Conservation (phyloP, 306 rosid species). For the Albizia julibrissin region DNA sequence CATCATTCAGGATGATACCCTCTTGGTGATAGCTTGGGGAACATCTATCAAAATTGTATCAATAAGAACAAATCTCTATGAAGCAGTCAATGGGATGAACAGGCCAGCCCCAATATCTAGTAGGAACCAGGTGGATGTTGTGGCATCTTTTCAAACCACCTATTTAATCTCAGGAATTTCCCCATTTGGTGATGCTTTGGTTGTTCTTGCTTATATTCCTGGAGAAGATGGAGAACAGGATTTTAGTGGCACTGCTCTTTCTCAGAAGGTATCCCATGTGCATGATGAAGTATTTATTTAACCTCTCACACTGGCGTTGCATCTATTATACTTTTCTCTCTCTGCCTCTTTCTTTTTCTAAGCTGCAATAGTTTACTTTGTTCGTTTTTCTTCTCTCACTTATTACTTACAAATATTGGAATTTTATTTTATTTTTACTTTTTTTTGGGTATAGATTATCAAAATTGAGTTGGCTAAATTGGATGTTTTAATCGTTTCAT, state of each 20-base stretch:
- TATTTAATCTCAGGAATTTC: slow-evolving; percentile 94
- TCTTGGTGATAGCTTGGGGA: slow-evolving; percentile 99
- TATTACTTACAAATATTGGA: neutral
- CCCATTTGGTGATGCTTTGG: slow-evolving; percentile 93
- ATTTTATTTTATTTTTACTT: neutral
- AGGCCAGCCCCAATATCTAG: slow-evolving; percentile 64
- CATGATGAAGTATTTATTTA: slow-evolving; percentile 32
- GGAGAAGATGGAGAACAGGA: slow-evolving; percentile 88
- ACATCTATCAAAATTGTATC: slow-evolving; percentile 88
- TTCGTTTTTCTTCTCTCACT: slow-evolving; percentile 4
- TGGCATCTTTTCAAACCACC: slow-evolving; percentile 93
- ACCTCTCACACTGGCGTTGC: slow-evolving; percentile 12
- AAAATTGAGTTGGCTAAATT: slow-evolving; percentile 13
- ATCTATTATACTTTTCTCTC: neutral
- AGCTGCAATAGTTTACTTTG: slow-evolving; percentile 22
- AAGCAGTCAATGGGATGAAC: slow-evolving; percentile 69
- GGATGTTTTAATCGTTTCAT: slow-evolving; percentile 24
- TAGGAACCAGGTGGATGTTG: slow-evolving; percentile 83
- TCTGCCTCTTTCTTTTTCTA: neutral
- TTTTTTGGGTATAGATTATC: slow-evolving; percentile 5
- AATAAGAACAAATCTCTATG: slow-evolving; percentile 59
- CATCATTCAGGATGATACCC: slow-evolving; percentile 73
- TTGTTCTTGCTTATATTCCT: slow-evolving; percentile 89
- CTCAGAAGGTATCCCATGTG: slow-evolving; percentile 64
- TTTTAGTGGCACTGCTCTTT: slow-evolving; percentile 74